Base-by-base conservation (phyloP, 768 basidiomycete species). In the Infundibulicybe gibba region DNA sequence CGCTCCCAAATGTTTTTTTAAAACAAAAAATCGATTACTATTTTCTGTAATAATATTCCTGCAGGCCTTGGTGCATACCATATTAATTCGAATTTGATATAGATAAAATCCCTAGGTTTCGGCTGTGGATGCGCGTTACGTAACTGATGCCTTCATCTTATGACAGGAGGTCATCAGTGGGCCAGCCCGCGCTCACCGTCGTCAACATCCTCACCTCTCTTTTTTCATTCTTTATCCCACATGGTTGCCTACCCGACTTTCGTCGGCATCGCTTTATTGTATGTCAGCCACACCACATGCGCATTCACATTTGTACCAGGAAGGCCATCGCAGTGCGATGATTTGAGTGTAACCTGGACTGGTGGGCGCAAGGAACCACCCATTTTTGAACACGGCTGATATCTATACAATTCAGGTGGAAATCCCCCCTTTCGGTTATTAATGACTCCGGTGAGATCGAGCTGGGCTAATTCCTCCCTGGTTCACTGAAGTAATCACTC, bases 331-430 rank as follows among this genome's bases (percentile, higher is more conserved):
- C 65, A 82, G 59, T 90, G 88, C 58, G 85, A 79, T 51, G 61
- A 76, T 57, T 62, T 88, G n/a, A 57, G 62, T 39, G 54, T 90
- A 43, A 68, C 74, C 30, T 88, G 86, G 85, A 66, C 69, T 47
- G 85, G 87, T 84, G 56, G 57, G 70, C 20, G 44, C 32, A 19
- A 8, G 14, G 19, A 41, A 40, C 19, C 37, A 19, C 30, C 48
- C 19, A 42, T 15, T 33, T 46, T 40, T 41, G 32, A 15, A 32
- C 9, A 42, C 9, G 48, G 40, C 41, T 34, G 34, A 50, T 51
- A 44, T 49, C 41, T 32, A 14, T 13, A 37, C 30, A 38, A 53
- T 42, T n/a, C 47, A 86, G 85, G 81, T 51, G 86, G 85, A 31
- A 66, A 60, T 8, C 62, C 77, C 31, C 86, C 85, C 6, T 86